A percentile compares a stretch with the other conserved stretches of the same genome.
Conservation (phyloP, 345 rosid species). For the Anastatica hierochuntica region DNA sequence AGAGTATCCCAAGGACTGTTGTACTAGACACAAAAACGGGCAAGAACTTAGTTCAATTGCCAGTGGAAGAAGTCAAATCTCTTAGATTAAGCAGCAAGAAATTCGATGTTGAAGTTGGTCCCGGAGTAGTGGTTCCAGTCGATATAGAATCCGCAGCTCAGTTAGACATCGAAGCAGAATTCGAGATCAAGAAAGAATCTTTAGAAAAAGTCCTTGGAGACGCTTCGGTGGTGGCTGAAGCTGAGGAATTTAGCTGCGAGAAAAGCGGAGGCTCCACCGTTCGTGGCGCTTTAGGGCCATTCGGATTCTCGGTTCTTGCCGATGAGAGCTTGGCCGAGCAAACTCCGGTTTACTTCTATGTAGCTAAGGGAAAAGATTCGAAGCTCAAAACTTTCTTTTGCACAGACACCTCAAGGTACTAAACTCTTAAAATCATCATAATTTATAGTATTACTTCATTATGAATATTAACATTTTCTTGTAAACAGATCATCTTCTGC, state of each 20-base stretch:
- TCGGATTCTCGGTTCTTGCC: slow-evolving; percentile 59
- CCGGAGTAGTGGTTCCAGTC: slow-evolving; percentile 50
- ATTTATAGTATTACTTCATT: too few relatives aligned
- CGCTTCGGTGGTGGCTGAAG: slow-evolving; percentile 17
- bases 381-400: slow-evolving; percentile 45
- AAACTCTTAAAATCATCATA: background rate
- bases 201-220: slow-evolving; percentile 14
- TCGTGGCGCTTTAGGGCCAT: slow-evolving; percentile 63
- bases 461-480: too few relatives aligned
- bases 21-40: slow-evolving; percentile 49
- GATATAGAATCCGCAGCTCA: slow-evolving; percentile 54
- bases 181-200: slow-evolving; percentile 27
- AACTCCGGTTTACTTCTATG: slow-evolving; percentile 59
- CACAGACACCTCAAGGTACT: slow-evolving; percentile 60
- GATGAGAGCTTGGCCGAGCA: slow-evolving; percentile 57
- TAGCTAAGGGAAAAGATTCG: slow-evolving; percentile 25
- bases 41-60: slow-evolving; percentile 65
- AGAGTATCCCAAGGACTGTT: slow-evolving; percentile 72
- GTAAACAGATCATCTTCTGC: slow-evolving; percentile 55
- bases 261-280: slow-evolving; percentile 35
- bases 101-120: slow-evolving; percentile 35
- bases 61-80: slow-evolving; percentile 60
- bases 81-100: slow-evolving; percentile 46
- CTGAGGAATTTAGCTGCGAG: slow-evolving; percentile 29
- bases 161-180: slow-evolving; percentile 59